phyloP scores from a whole-genome alignment of 176 grass and related monocot genomes.

The Dactylis glomerata region DNA sequence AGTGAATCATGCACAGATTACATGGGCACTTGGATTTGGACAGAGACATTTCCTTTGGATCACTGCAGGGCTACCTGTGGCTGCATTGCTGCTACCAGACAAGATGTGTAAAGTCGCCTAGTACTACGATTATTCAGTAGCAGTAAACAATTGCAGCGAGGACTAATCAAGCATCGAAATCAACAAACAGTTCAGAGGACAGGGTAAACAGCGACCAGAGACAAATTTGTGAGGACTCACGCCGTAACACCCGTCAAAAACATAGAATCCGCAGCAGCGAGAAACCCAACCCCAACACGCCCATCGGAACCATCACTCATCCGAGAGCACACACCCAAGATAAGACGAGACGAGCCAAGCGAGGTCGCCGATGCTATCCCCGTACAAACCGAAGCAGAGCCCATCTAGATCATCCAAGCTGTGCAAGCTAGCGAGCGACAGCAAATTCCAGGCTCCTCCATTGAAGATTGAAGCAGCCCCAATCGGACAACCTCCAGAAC shows the following conservation, averaged over 20 bases:
- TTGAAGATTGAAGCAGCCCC: not conserved
- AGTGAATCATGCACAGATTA: not conserved
- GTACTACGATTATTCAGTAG: not conserved
- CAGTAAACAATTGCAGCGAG: not conserved
- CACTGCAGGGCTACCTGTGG: not conserved
- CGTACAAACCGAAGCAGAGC: not conserved
- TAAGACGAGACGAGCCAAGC: not conserved
- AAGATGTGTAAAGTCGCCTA: not conserved
- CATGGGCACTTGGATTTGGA: not conserved
- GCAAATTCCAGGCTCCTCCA: not conserved
- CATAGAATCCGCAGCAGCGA: constrained; percentile 7
- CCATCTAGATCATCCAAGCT: not conserved
- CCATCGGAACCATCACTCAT: too few relatives aligned
- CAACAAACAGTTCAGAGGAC: not conserved
- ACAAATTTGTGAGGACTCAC: not conserved
- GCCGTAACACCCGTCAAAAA: not conserved
- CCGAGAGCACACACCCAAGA: not conserved
- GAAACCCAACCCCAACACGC: constrained; percentile 2
- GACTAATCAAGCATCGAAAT: constrained; percentile 21
- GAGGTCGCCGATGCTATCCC: not conserved
- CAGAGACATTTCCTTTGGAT: not conserved
- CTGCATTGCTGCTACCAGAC: not conserved
- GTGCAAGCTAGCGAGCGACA: not conserved
- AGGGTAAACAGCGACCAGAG: not conserved
- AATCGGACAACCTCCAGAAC: not conserved